These are phyloP conservation scores for Plasmopara viticola DNA, from an alignment of 352 stramenopile species.

Conservation along the genomic window DNA sequence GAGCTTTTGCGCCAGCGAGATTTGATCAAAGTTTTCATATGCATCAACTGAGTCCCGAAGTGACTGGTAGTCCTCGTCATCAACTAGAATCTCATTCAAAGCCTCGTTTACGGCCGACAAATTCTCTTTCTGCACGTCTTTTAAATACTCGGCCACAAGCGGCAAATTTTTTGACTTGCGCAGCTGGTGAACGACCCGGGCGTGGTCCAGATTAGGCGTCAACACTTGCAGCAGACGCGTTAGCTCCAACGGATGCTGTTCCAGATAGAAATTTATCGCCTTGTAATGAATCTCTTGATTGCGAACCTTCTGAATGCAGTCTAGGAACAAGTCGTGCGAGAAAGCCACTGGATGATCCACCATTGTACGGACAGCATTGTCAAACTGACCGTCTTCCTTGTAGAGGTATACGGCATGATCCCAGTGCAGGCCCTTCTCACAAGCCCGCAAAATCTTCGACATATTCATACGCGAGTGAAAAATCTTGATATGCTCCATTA, in stretches of 20 bases:
- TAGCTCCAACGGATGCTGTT: slow-evolving; percentile 95
- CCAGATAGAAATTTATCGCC: slow-evolving; percentile 98
- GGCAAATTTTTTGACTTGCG: slow-evolving; percentile 96
- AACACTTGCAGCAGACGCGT: slow-evolving; percentile 96
- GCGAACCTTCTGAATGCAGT: slow-evolving; percentile 98
- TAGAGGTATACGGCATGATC: slow-evolving; percentile 98
- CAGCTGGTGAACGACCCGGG: slow-evolving; percentile 97
- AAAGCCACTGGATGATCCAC: slow-evolving; percentile 97
- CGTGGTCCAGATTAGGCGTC: slow-evolving; percentile 97
- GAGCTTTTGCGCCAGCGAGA: slow-evolving; percentile 97
- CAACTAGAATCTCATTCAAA: slow-evolving; percentile 94
- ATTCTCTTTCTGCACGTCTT: slow-evolving; percentile 98
- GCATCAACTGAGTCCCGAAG: slow-evolving; percentile 97
- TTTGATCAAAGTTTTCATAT: slow-evolving; percentile 99
- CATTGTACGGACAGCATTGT: slow-evolving; percentile 99
- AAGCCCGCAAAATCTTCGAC: slow-evolving; percentile 95
- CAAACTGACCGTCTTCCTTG: slow-evolving; percentile 99
- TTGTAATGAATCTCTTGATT: slow-evolving; percentile 99
- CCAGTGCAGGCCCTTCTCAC: slow-evolving; percentile 98
- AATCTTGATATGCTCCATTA: slow-evolving; percentile 99
- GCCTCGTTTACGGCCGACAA: slow-evolving; percentile 98
- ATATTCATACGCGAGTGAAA: slow-evolving; percentile 99
- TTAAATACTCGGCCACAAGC: slow-evolving; percentile 97
- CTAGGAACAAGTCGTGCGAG: slow-evolving; percentile 98
- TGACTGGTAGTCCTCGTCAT: slow-evolving; percentile 98